Percentiles rank a stretch among this genome's conserved stretches.
Conservation (phyloP, 2,329 filamentous ascomycete genomes). For the Orbilia javanica region DNA sequence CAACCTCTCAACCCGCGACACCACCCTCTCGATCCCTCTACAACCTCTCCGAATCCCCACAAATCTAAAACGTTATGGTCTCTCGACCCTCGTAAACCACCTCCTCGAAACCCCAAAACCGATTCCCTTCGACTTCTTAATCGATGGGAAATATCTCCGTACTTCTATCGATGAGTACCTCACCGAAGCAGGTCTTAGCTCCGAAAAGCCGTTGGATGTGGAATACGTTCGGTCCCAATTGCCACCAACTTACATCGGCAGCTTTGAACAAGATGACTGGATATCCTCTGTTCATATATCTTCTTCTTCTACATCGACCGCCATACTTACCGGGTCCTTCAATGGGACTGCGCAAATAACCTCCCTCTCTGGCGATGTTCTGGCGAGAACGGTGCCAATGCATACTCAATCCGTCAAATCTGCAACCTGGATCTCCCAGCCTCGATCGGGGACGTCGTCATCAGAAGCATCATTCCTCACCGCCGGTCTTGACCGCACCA, state of each 20-base stretch:
- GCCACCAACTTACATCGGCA: conserved; percentile 87
- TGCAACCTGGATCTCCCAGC: conserved; percentile 77
- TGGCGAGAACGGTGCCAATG: conserved; percentile 78
- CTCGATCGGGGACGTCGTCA: too few relatives aligned
- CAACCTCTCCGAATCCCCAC: conserved; percentile 58
- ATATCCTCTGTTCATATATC: conserved; percentile 82
- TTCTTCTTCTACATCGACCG: conserved; percentile 72
- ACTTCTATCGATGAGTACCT: conserved; percentile 93
- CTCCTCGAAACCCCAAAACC: conserved; percentile 76
- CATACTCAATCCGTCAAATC: conserved; percentile 83
- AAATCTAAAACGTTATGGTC: conserved; percentile 76
- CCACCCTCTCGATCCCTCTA: conserved; percentile 73
- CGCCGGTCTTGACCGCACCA: conserved; percentile 83
- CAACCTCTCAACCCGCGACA: conserved; percentile 75
- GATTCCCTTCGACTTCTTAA: conserved; percentile 91
- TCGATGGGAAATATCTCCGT: conserved; percentile 91
- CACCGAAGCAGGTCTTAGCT: conserved; percentile 83
- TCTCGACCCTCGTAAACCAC: conserved; percentile 78
- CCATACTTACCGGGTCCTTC: conserved; percentile 89
- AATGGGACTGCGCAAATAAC: conserved; percentile 90
- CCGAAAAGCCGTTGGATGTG: conserved; percentile 86
- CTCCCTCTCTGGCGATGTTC: conserved; percentile 86
- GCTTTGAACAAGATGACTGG: conserved; percentile 98
- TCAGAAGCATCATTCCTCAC: conserved; percentile 78
- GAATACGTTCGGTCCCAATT: conserved; percentile 94